Evolutionary conservation across 2,329 filamentous ascomycete genomes (phyloP).

Genomic region (Alternaria novae-zelandiae): DNA sequence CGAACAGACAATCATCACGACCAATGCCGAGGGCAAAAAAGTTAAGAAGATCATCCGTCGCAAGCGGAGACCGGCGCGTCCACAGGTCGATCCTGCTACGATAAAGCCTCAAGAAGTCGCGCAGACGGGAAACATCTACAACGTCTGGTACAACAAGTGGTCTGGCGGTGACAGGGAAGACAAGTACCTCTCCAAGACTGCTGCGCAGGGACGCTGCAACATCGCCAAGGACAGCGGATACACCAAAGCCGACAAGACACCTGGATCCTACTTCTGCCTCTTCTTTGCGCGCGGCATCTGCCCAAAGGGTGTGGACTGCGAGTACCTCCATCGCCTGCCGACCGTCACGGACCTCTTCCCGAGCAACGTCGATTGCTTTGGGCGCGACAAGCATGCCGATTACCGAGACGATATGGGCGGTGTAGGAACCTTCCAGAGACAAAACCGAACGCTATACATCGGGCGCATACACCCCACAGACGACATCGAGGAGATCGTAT

Average conservation of each 20-base stretch:
- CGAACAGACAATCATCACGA: conserved; percentile 42
- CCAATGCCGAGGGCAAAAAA: conserved; percentile 63
- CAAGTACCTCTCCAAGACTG: conserved; percentile 82
- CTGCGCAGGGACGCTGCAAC: conserved; percentile 86
- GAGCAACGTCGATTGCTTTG: conserved; percentile 94
- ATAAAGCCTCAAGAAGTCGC: conserved; percentile 85
- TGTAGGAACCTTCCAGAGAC: conserved; percentile 89
- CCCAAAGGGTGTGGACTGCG: conserved; percentile 89
- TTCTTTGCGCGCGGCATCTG: conserved; percentile 85
- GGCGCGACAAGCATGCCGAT: conserved; percentile 88
- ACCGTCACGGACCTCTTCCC: conserved; percentile 89
- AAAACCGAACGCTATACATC: conserved; percentile 93
- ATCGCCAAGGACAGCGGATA: conserved; percentile 69
- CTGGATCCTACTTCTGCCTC: conserved; percentile 85
- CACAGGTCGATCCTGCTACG: conserved; percentile 85
- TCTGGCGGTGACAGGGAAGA: conserved; percentile 93
- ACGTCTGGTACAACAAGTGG: conserved; percentile 99
- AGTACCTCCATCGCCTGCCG: conserved; percentile 90
- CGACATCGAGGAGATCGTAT: conserved; percentile 95
- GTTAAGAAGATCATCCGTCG: conserved; percentile 91
- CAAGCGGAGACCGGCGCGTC: conserved; percentile 86
- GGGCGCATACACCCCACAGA: conserved; percentile 94
- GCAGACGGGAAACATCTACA: conserved; percentile 94
- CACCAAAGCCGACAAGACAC: conserved; percentile 57
- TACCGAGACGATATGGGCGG: conserved; percentile 98